A percentile compares a stretch with the other conserved stretches of the same genome.
Conservation (phyloP, 441 rosid species). For the Pelargonium myrrhifolium region DNA sequence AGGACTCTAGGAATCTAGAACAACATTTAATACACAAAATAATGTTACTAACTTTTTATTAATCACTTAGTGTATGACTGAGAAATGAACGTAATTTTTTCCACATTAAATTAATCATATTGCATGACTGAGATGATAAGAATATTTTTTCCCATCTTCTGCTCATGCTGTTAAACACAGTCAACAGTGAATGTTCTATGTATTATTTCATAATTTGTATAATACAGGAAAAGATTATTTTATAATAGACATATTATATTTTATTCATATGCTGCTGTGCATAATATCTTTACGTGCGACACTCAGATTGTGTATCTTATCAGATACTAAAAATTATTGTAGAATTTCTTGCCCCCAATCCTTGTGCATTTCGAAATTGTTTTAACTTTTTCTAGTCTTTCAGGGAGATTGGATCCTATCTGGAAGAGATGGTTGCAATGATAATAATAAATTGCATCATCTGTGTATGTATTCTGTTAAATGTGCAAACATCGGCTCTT, state of each 20-base stretch:
- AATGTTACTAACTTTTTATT: not conserved
- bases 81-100: not conserved
- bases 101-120: not conserved
- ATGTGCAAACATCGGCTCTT: slow-evolving; percentile 56
- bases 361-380: not conserved
- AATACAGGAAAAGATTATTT: not conserved
- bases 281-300: not conserved
- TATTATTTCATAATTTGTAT: not conserved
- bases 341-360: too few species aligned
- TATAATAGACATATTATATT: not conserved
- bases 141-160: not conserved
- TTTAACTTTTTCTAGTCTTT: slow-evolving; percentile 21
- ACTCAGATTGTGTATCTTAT: not conserved
- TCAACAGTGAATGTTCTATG: not conserved
- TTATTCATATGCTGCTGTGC: not conserved
- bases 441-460: slow-evolving; percentile 45
- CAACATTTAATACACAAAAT: not conserved
- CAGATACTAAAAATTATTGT: too few species aligned
- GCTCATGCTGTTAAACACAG: not conserved
- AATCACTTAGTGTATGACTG: not conserved
- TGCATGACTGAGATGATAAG: not conserved
- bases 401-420: slow-evolving; percentile 99
- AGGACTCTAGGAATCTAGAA: not conserved
- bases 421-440: slow-evolving; percentile 52
- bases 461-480: slow-evolving; percentile 71